Base-by-base conservation (phyloP, 2,329 filamentous ascomycete genomes). In the Alternaria viburni region DNA sequence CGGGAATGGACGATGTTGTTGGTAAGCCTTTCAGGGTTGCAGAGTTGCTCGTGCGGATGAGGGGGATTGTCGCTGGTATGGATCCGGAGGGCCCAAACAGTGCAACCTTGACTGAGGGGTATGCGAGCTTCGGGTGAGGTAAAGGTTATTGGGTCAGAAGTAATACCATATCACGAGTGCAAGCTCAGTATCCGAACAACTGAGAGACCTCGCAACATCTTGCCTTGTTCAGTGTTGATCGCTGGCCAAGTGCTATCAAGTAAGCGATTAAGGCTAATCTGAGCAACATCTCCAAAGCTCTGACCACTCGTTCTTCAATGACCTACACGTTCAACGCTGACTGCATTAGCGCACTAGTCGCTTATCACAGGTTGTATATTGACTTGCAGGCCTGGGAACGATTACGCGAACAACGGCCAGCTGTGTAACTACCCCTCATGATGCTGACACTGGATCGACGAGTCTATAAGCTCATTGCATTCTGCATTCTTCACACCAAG, bases 1-100 rank as follows among this genome's bases (percentile, higher is more conserved):
- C 73, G 0, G 78, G 77, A 4, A 79, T 79, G 77, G 76, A 79
- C n/a, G 71, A 77, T 78, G 88, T 93, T 46, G 91, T 95, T 36
- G 90, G 90, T 1, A 95, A 95, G 75, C 92, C 92, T 4, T 95
- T 94, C 75, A 64, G 72, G 3, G 72, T 78, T 23, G 64, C 64
- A 1, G 75, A 77, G 50, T 54, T 78, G 43, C 60, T 74, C 26
- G 59, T 46, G 1, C 68, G 67, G 9, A 75, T 76, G 69, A 67
- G 49, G 41, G 60, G 60, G 1, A 61, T 70, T 17, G 65, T 72
- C 3, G 57, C 62, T 5, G 51, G 57, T 1, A 45, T 59, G 50
- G 47, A 11, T 13, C 52, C 15, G 10, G 25, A 45, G 21, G 19
- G 19, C 4, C 49, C 30, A 8, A 41, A 36, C 17, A 21, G 23